phyloP scores from a whole-genome alignment of 2,329 filamentous ascomycete species.

The Colletotrichum tropicale region DNA sequence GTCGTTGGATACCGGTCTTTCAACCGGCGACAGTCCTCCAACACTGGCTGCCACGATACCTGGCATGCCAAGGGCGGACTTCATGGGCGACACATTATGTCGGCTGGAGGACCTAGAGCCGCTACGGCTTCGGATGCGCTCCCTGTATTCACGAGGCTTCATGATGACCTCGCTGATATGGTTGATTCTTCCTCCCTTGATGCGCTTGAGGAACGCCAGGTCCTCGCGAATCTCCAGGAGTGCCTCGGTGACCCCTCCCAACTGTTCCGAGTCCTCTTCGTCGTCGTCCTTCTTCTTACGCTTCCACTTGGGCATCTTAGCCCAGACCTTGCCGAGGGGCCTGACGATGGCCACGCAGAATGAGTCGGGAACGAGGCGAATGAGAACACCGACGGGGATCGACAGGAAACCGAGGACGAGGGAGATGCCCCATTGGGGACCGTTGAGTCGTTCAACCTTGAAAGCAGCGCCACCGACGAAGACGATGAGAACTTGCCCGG shows the following conservation, averaged over 20 bases:
- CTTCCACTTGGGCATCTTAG: constrained; percentile 19
- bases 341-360: constrained; percentile 23
- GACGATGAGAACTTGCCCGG: constrained; percentile 73
- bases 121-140: constrained; percentile 18
- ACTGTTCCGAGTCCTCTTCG: constrained; percentile 33
- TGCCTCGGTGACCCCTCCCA: constrained; percentile 39
- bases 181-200: constrained; percentile 66
- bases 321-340: constrained; percentile 11
- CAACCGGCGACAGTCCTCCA: constrained; percentile 20
- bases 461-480: constrained; percentile 73
- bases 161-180: constrained; percentile 62
- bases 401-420: constrained; percentile 70
- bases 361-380: constrained; percentile 52
- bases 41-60: constrained; percentile 24
- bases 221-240: constrained; percentile 66
- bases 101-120: constrained; percentile 20
- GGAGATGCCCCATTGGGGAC: constrained; percentile 71
- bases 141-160: constrained; percentile 54
- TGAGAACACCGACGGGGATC: constrained; percentile 68
- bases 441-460: constrained; percentile 53
- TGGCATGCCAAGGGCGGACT: constrained; percentile 23
- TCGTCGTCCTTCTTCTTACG: constrained; percentile 18
- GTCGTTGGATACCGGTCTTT: background rate
- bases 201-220: constrained; percentile 63
- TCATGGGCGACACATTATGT: constrained; percentile 21